These are phyloP conservation scores for Scalesia atractyloides DNA, from an alignment of 129 eudicot genomes.

Conservation along the genomic window DNA sequence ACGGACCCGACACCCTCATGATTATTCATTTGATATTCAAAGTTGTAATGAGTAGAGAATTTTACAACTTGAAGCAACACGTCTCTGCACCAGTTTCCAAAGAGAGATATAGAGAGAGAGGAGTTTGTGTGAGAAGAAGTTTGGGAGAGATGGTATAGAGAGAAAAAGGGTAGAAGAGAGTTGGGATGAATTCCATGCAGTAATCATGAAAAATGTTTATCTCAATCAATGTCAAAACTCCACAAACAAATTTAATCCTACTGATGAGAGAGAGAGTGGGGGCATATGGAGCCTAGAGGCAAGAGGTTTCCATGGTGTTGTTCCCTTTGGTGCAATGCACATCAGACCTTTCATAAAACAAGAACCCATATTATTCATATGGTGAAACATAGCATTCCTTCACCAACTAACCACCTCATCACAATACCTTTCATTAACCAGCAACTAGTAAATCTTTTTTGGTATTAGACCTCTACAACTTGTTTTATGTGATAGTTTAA, in stretches of 20 bases:
- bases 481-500: not conserved
- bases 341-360: conserved; percentile 13
- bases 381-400: conserved; percentile 32
- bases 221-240: conserved; percentile 43
- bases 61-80: conserved; percentile 36
- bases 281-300: conserved; percentile 25
- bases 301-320: conserved; percentile 20
- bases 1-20: conserved; percentile 44
- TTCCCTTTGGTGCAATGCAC: conserved; percentile 24
- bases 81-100: conserved; percentile 10
- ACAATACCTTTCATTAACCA: conserved; percentile 1
- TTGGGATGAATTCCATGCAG: conserved; percentile 44
- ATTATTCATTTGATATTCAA: conserved; percentile 34
- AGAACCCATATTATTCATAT: not conserved
- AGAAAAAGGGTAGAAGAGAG: not conserved
- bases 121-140: not conserved
- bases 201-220: conserved; percentile 32
- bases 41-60: conserved; percentile 33
- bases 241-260: conserved; percentile 22
- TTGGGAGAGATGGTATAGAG: not conserved
- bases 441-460: not conserved
- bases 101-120: not conserved
- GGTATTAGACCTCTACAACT: not conserved
- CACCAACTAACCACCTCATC: conserved; percentile 19
- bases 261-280: conserved; percentile 25